These are phyloP conservation scores for Colletotrichum acutatum DNA, from an alignment of 2,329 filamentous ascomycete genomes.

Conservation along the genomic window DNA sequence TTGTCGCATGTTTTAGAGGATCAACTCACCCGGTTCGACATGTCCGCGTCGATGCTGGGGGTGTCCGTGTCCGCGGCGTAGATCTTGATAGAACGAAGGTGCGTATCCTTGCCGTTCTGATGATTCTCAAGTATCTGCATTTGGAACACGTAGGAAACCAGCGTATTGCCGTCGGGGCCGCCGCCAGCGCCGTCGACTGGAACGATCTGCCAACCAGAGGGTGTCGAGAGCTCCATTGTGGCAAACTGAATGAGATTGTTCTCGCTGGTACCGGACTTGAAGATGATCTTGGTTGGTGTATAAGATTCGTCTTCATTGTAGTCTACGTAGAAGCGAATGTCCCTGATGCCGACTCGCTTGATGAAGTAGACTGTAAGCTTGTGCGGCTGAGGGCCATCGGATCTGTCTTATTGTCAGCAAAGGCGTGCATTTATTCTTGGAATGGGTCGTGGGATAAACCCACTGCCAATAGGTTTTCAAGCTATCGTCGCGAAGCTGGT, in stretches of 20 bases:
- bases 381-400: conserved; percentile 86
- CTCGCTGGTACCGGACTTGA: conserved; percentile 88
- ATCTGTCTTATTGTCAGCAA: conserved; percentile 57
- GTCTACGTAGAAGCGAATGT: conserved; percentile 87
- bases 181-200: conserved; percentile 67
- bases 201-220: conserved; percentile 91
- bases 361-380: conserved; percentile 87
- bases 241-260: conserved; percentile 93
- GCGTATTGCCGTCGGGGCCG: conserved; percentile 75
- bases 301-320: conserved; percentile 95
- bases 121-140: conserved; percentile 95
- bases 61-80: conserved; percentile 70
- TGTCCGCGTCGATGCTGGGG: conserved; percentile 46
- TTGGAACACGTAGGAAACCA: conserved; percentile 90
- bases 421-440: not conserved
- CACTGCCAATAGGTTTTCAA: conserved; percentile 83
- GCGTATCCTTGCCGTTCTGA: conserved; percentile 99
- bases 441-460: conserved; percentile 42
- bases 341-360: conserved; percentile 81
- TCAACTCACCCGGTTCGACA: conserved; percentile 39
- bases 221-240: conserved; percentile 80
- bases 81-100: conserved; percentile 91
- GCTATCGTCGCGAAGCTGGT: conserved; percentile 79
- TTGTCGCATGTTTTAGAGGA: not conserved
- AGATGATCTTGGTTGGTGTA: conserved; percentile 91